These are phyloP conservation scores for Botrytis fabae DNA, from an alignment of 2,329 filamentous ascomycete genomes.

Conservation along the genomic window DNA sequence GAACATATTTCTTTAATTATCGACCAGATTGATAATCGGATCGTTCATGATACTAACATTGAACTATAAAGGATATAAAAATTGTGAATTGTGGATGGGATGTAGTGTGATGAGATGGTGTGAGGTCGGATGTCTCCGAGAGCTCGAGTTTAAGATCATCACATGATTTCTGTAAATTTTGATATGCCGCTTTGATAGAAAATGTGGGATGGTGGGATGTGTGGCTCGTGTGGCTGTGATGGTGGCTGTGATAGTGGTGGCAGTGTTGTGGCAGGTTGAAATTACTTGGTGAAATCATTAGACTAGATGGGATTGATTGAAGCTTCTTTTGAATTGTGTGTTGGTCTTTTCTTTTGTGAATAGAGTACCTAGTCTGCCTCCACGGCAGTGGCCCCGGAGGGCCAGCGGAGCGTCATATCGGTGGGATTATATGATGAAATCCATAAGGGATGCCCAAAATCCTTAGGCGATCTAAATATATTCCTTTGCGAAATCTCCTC, in stretches of 20 bases:
- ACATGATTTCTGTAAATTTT: background rate
- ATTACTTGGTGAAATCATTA: background rate
- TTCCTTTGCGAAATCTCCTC: no score
- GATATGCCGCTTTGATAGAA: background rate
- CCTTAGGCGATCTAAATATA: no score
- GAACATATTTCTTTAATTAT: background rate
- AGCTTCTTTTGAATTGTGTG: no score
- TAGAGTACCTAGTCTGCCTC: background rate
- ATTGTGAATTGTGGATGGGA: background rate
- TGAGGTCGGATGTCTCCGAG: background rate
- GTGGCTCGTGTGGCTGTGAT: background rate
- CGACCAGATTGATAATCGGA: background rate
- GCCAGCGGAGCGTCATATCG: background rate
- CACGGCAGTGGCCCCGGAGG: constrained; percentile 5
- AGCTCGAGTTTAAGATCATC: background rate
- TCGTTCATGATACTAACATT: background rate
- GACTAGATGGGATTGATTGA: background rate
- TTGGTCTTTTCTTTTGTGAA: background rate
- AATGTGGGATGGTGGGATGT: background rate
- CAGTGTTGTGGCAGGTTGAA: background rate
- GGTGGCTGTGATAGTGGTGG: background rate
- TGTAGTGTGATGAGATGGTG: background rate
- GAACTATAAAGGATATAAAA: background rate
- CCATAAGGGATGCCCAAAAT: no score
- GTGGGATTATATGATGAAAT: background rate